Evolutionary conservation across 768 basidiomycete species (phyloP), one percentile per base, ranked within the genome.

Genomic region (Ramaria sp.): DNA sequence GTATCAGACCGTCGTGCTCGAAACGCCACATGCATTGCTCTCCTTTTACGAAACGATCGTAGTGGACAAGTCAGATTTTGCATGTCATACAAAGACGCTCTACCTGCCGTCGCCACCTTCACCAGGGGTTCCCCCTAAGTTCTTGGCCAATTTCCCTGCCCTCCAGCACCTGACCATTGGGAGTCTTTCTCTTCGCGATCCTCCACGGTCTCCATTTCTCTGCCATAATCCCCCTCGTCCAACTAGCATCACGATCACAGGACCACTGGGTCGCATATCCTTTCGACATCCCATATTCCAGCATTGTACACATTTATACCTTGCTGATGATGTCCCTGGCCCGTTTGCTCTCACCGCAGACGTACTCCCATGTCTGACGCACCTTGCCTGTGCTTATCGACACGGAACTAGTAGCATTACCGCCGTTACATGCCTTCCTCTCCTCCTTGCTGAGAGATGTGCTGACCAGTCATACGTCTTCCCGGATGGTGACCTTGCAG

Each of bases 331-430:
- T 42, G 32, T 55, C 18, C 53, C 43, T 10, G 15, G 16, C 34
- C 43, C 53, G 30, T 55, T 34, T 37, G 27, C 39, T 28, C 45
- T 55, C 34, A 55, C 39, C 5, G 16, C 34, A 30, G 43, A 55
- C 45, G 22, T 32, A 16, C 42, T 55, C 36, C 53, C 53, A 16
- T n/a, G 32, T 16, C 28, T 55, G 27, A 55, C 53, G 18, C 53
- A 55, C 34, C 45, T 55, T 25, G 53, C 53, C 5, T 55, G 53
- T 48, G 41, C 28, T 27, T 55, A 55, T 20, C 42, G 53, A 44
- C 53, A 55, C 27, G 53, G 53, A 36, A 45, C 32, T 18, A 55
- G 22, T 27, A 55, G 53, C 34, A 48, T 28, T 12, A 47, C 43
- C 2, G 53, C 53, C 20, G 28, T 55, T 27, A 55, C 53, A 24